phyloP scores from a whole-genome alignment of 2,329 filamentous ascomycete species.

The Lasiodiplodia sp. region DNA sequence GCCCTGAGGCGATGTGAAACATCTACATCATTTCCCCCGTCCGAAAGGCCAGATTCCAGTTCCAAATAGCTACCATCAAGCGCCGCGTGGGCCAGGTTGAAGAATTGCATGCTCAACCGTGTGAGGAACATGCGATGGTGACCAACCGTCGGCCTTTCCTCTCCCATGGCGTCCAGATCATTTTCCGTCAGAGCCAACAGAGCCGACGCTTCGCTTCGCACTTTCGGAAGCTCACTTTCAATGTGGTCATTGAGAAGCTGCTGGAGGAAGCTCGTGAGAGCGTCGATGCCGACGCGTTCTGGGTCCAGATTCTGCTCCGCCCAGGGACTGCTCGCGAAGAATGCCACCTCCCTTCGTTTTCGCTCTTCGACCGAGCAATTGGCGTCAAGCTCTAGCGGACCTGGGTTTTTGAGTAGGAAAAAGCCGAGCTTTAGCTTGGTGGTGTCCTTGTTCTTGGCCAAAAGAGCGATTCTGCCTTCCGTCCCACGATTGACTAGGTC shows the following conservation, averaged over 20 bases:
- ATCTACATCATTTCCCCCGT: neutral
- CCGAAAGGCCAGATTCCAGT: neutral
- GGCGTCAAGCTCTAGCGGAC: neutral
- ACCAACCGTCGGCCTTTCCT: neutral
- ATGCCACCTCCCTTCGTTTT: neutral
- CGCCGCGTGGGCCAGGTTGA: neutral
- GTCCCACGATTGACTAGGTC: conserved; percentile 44
- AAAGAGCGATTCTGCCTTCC: conserved; percentile 35
- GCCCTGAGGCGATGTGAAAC: neutral
- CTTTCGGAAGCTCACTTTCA: conserved; percentile 12
- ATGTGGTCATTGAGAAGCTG: neutral
- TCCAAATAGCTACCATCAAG: conserved; percentile 5
- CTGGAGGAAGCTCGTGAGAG: neutral
- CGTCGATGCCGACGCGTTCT: neutral
- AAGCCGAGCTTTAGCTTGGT: conserved; percentile 43
- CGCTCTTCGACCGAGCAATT: neutral
- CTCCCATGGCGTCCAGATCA: neutral
- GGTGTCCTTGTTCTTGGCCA: conserved; percentile 45
- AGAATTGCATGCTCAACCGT: conserved; percentile 21
- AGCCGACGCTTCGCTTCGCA: neutral
- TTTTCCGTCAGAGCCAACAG: neutral
- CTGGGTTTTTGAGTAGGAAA: conserved; percentile 44
- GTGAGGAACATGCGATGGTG: conserved; percentile 13
- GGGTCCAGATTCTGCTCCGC: conserved; percentile 21
- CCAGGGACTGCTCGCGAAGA: conserved; percentile 23